Evolutionary conservation across 164 flowering plant genomes (phyloP).

Genomic region (Liriodendron chinense): DNA sequence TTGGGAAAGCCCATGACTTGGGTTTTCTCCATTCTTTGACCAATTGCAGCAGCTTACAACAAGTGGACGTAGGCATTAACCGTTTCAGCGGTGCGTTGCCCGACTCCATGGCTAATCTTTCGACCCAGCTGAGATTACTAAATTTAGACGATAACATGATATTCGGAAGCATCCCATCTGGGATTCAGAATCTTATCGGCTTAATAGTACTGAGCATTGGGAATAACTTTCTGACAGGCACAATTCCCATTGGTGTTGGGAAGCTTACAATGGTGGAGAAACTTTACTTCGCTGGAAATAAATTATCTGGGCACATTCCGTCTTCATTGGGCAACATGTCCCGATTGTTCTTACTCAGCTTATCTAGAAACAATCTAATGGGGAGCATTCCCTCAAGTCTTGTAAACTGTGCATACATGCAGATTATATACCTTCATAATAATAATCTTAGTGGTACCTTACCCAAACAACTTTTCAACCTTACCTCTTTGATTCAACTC

Average conservation of each 20-base stretch:
- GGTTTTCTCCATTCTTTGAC: conserved; percentile 27
- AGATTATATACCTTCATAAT: conserved; percentile 8
- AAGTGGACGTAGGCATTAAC: conserved; percentile 35
- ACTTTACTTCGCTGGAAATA: conserved; percentile 11
- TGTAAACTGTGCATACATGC: conserved; percentile 20
- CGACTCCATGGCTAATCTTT: conserved; percentile 46
- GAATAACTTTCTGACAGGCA: conserved; percentile 19
- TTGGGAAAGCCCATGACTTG: conserved; percentile 16
- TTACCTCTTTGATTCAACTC: conserved; percentile 13
- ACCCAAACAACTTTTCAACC: conserved; percentile 19
- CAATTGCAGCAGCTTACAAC: conserved; percentile 31
- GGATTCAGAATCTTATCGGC: conserved; percentile 28
- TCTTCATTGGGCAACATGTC: conserved; percentile 26
- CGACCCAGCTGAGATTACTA: conserved; percentile 22
- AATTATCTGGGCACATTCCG: conserved; percentile 28
- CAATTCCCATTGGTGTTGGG: conserved; percentile 24
- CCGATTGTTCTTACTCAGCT: background rate
- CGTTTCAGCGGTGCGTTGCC: conserved; percentile 41
- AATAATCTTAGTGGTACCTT: conserved; percentile 30
- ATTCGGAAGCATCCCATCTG: conserved; percentile 39
- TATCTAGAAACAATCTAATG: conserved; percentile 17
- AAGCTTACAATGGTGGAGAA: conserved; percentile 17
- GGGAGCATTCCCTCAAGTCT: conserved; percentile 34
- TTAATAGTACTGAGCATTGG: conserved; percentile 28
- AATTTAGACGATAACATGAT: conserved; percentile 28